Conservation (phyloP, 495 filamentous ascomycete species). For the Xanthoparmelia taractica region DNA sequence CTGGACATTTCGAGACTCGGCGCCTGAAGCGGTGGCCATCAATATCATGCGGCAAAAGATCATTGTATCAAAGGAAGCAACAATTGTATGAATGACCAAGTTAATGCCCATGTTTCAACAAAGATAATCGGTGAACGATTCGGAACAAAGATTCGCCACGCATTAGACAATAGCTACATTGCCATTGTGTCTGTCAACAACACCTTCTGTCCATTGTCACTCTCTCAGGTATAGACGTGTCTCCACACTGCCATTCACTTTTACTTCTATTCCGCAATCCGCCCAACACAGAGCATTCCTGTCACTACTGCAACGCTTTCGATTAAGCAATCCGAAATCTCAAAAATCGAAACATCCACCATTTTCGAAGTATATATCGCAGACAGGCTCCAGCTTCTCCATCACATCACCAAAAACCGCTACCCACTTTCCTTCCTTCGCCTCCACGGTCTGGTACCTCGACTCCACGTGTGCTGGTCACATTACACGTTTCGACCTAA, state of each 20-base stretch:
- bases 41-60: slow-evolving; percentile 10
- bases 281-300: neutral
- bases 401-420: neutral
- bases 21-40: neutral
- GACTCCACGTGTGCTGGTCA: slow-evolving; percentile 14
- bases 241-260: neutral
- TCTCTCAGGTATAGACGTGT: neutral
- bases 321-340: neutral
- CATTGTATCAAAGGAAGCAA: slow-evolving; percentile 1
- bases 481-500: neutral
- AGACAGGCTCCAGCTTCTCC: neutral
- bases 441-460: slow-evolving; percentile 8
- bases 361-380: neutral
- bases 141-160: slow-evolving; percentile 4
- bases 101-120: neutral
- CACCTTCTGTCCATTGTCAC: neutral
- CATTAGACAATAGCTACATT: neutral
- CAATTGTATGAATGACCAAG: slow-evolving; percentile 8
- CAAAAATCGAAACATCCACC: neutral
- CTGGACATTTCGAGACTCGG: slow-evolving; percentile 4
- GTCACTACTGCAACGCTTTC: neutral
- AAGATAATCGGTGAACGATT: neutral
- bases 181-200: neutral
- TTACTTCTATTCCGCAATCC: neutral
- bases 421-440: neutral